Percentiles rank a stretch among this genome's conserved stretches.
Evolutionary conservation across 148 eudicot species (phyloP).

Genomic region (Hydrangea macrophylla): DNA sequence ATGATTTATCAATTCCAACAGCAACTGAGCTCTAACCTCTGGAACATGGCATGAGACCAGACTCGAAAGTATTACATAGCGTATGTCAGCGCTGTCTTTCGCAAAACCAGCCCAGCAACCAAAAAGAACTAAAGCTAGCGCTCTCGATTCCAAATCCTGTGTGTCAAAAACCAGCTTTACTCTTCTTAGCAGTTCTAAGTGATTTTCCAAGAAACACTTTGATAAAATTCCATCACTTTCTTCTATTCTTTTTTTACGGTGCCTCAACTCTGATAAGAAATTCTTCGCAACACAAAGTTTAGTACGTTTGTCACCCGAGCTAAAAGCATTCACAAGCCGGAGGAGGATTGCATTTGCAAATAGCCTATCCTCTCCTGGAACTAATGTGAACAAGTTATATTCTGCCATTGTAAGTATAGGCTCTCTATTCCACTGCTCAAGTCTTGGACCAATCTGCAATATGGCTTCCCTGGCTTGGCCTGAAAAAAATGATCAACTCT

Average conservation of each 20-base stretch:
- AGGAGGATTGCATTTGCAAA: slow-evolving; percentile 74
- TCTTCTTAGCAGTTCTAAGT: slow-evolving; percentile 53
- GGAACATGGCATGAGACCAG: slow-evolving; percentile 45
- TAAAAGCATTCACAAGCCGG: slow-evolving; percentile 74
- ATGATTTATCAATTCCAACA: background rate
- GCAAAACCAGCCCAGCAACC: slow-evolving; percentile 80
- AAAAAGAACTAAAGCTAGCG: slow-evolving; percentile 48
- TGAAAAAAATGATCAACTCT: slow-evolving; percentile 17
- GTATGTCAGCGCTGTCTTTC: slow-evolving; percentile 63
- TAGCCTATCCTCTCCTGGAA: slow-evolving; percentile 77
- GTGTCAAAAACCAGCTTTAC: slow-evolving; percentile 48
- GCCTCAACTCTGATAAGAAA: slow-evolving; percentile 38
- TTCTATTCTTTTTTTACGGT: slow-evolving; percentile 19
- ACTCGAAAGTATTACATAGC: slow-evolving; percentile 58
- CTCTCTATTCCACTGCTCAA: slow-evolving; percentile 64
- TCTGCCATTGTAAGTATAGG: slow-evolving; percentile 44
- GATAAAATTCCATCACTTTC: slow-evolving; percentile 42
- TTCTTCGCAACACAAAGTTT: slow-evolving; percentile 48
- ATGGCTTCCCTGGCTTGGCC: slow-evolving; percentile 56
- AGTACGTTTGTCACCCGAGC: slow-evolving; percentile 46
- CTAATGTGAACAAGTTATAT: slow-evolving; percentile 51
- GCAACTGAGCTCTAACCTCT: slow-evolving; percentile 51
- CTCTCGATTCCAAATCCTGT: slow-evolving; percentile 61
- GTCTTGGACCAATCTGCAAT: slow-evolving; percentile 36
- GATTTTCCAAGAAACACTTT: slow-evolving; percentile 40